Conservation (phyloP, 768 basidiomycete genomes). For the Kwoniella sp. region DNA sequence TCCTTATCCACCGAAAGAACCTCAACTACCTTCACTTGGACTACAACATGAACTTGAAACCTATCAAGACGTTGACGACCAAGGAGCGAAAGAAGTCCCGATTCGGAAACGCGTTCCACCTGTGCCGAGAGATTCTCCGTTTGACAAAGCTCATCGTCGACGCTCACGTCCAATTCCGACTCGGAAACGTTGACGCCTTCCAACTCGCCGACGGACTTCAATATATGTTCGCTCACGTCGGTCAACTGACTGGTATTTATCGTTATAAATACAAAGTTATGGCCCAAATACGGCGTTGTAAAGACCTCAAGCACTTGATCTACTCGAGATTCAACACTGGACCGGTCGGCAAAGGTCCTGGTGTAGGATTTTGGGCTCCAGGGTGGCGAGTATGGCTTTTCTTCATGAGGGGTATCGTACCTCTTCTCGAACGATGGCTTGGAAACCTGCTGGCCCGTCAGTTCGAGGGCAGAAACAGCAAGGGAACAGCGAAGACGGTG, state of each 20-base stretch:
- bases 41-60: conserved; percentile 99
- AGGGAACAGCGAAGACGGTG: conserved; percentile 95
- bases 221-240: conserved; percentile 96
- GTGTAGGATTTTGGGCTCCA: conserved; percentile 99
- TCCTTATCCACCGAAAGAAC: conserved; percentile 95
- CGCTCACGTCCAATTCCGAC: conserved; percentile 96
- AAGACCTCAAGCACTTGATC: conserved; percentile 90
- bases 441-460: conserved; percentile 96
- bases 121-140: conserved; percentile 96
- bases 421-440: conserved; percentile 94
- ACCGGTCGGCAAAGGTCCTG: conserved; percentile 98
- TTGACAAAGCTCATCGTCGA: conserved; percentile 98
- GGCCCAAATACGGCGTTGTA: conserved; percentile 99
- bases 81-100: conserved; percentile 99
- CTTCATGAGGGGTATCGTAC: conserved; percentile 99
- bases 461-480: conserved; percentile 92
- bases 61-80: conserved; percentile 88
- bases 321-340: conserved; percentile 83
- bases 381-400: conserved; percentile 99
- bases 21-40: conserved; percentile 79
- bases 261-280: conserved; percentile 89
- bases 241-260: conserved; percentile 99
- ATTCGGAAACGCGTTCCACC: conserved; percentile 93
- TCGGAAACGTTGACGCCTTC: conserved; percentile 98
- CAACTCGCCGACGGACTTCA: conserved; percentile 97